phyloP scores from a whole-genome alignment of 164 flowering plant genomes.

The Echeveria elegans region DNA sequence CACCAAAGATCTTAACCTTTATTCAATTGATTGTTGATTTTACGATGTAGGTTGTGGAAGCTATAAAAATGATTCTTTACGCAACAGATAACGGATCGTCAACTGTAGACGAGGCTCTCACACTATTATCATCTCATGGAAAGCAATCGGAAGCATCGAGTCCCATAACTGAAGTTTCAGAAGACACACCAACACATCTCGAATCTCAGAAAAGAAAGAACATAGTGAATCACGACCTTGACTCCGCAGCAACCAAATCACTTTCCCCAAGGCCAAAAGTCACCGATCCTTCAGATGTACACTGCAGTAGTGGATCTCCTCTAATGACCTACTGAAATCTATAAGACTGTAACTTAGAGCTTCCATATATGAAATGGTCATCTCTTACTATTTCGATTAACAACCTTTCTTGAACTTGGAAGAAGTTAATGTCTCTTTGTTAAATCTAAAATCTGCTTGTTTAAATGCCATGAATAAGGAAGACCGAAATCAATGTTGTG shows the following conservation, averaged over 20 bases:
- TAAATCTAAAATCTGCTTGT: too few species aligned
- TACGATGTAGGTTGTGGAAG: conserved; percentile 53
- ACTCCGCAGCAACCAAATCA: conserved; percentile 40
- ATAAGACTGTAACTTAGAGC: background rate
- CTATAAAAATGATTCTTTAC: conserved; percentile 69
- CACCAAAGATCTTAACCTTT: background rate
- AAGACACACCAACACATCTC: conserved; percentile 21
- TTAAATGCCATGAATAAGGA: too few species aligned
- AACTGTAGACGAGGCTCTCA: conserved; percentile 74
- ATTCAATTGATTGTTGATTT: background rate
- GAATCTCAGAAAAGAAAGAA: conserved; percentile 66
- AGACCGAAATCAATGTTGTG: too few species aligned
- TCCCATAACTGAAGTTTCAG: conserved; percentile 44
- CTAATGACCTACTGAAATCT: conserved; percentile 40
- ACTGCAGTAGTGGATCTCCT: conserved; percentile 58
- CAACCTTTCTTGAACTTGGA: too few species aligned
- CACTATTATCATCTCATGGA: conserved; percentile 29
- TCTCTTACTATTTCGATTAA: background rate
- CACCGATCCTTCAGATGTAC: conserved; percentile 75
- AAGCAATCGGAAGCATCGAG: conserved; percentile 24
- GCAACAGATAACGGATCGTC: conserved; percentile 69
- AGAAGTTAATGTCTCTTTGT: too few species aligned
- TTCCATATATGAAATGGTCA: background rate
- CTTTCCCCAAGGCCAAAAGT: conserved; percentile 73
- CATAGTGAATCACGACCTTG: conserved; percentile 47